phyloP scores from a whole-genome alignment of 768 basidiomycete species.

The Lactarius pseudohatsudake region DNA sequence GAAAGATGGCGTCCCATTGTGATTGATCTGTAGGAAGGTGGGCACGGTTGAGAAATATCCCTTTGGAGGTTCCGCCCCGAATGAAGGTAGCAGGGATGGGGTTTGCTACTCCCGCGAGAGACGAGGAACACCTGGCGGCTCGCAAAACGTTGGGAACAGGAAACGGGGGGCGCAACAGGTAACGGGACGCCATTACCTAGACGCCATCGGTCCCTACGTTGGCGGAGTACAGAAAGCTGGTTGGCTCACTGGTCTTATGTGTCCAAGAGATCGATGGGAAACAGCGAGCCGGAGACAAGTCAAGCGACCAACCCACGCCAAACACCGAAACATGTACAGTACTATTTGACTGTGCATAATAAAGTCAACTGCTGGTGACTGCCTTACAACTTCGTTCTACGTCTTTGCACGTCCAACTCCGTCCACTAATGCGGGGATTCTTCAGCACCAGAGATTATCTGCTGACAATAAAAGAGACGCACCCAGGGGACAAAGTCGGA shows the following conservation, averaged over 20 bases:
- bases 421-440: constrained; percentile 38
- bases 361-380: background rate
- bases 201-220: constrained; percentile 4
- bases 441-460: background rate
- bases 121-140: constrained; percentile 11
- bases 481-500: constrained; percentile 57
- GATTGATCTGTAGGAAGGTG: constrained; percentile 51
- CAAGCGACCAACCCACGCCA: background rate
- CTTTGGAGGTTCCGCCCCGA: constrained; percentile 78
- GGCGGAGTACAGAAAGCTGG: background rate
- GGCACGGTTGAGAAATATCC: constrained; percentile 59
- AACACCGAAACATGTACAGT: background rate
- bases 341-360: background rate
- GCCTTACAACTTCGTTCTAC: constrained; percentile 19
- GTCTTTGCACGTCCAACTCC: constrained; percentile 16
- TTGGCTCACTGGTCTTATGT: constrained; percentile 18
- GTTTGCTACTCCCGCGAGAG: constrained; percentile 30
- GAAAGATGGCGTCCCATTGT: constrained; percentile 61
- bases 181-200: constrained; percentile 16
- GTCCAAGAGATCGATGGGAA: background rate
- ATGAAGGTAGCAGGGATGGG: constrained; percentile 49
- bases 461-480: constrained; percentile 25
- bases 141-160: constrained; percentile 2
- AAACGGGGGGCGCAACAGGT: background rate
- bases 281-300: background rate